These are phyloP conservation scores for Imleria badia DNA, from an alignment of 768 basidiomycete species.

Conservation along the genomic window DNA sequence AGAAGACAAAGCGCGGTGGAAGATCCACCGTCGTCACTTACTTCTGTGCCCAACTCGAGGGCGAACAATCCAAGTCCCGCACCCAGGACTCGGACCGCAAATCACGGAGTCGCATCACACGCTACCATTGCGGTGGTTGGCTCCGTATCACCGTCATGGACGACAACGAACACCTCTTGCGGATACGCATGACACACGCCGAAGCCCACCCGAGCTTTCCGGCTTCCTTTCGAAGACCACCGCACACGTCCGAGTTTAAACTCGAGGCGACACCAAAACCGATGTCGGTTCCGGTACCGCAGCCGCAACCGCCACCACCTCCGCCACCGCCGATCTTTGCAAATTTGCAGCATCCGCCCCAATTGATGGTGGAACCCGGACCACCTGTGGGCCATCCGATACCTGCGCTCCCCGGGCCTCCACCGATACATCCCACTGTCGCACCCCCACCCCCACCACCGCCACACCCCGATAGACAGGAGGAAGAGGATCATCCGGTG, in stretches of 20 bases:
- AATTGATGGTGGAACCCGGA: constrained; percentile 21
- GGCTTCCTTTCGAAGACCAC: constrained; percentile 32
- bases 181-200: constrained; percentile 37
- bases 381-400: constrained; percentile 13
- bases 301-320: background rate
- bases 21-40: constrained; percentile 37
- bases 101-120: constrained; percentile 35
- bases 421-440: constrained; percentile 9
- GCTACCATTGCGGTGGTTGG: constrained; percentile 36
- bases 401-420: constrained; percentile 6
- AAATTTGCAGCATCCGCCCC: constrained; percentile 21
- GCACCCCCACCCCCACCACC: constrained; percentile 9
- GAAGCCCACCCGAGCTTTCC: constrained; percentile 35
- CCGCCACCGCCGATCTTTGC: constrained; percentile 25
- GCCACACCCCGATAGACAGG: constrained; percentile 9
- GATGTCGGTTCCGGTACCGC: constrained; percentile 10
- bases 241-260: constrained; percentile 35
- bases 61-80: constrained; percentile 35
- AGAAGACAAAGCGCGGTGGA: constrained; percentile 36
- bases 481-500: constrained; percentile 16
- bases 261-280: constrained; percentile 31
- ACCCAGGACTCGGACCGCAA: constrained; percentile 35
- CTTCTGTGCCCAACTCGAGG: constrained; percentile 36
- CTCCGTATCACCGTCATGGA: constrained; percentile 38
- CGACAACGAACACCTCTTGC: constrained; percentile 34